Base-by-base conservation (phyloP, 2,329 filamentous ascomycete species). In the Furcasterigmium furcatum region DNA sequence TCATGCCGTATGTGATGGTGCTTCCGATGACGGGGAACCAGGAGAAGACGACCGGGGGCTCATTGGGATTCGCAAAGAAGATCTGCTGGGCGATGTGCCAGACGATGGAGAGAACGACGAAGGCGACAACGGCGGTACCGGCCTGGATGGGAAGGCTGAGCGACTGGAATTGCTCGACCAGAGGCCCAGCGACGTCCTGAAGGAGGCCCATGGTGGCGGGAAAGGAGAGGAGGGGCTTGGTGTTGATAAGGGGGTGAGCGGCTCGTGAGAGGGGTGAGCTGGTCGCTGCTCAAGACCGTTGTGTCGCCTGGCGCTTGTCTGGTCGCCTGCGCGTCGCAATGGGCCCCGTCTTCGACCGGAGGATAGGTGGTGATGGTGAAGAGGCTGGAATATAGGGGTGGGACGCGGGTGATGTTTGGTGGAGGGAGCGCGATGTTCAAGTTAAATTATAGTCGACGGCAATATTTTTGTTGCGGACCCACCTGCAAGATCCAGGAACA, bases 1-100 rank as follows among this genome's bases (percentile, higher is more conserved):
- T 90, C 69, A 96, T 96, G 66, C 92, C 92, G 71, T 97, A 99
- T 38, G 82, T 88, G 58, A 97, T 76, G 49, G 94, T 96, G 73
- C 86, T 96, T 53, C 92, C 92, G 59, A 99, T 77, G 55, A 95
- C 70, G 48, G 88, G 88, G 59, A 92, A 77, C 80, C 81, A 88
- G 66, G 90, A 86, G 66, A 91, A 92, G 51, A 92, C 87, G 47
- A 91, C 57, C 1, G 88, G 88, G 24, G 88, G 88, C 64, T 91
- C 87, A 63, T 91, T 87, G 43, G 86, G 80, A 57, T 91, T 92
- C 71, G 82, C 88, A 72, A 90, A 82, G 51, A 96, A 71, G 46
- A 95, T 57, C 69, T 97, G 92, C 52, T 76, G 76, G 55, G 88
- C 60, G 53, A 97, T 84, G 66, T 97, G 96, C 71, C 91, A 60